Evolutionary conservation across 2,329 filamentous ascomycete genomes (phyloP).

Genomic region (Phaeosphaeriaceae sp.): DNA sequence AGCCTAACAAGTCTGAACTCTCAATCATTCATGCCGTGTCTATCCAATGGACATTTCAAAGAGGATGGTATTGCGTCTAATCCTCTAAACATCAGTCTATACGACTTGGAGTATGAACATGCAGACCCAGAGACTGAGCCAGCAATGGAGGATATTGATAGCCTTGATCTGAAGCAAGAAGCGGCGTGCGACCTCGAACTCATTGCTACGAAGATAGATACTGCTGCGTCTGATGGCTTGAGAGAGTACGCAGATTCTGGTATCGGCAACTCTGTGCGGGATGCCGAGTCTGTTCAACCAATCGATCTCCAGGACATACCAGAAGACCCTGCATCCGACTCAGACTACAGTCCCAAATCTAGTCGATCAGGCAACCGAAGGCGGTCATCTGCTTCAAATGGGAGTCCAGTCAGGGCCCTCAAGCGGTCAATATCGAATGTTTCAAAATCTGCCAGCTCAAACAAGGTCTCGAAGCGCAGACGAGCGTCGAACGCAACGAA

Average conservation of each 20-base stretch:
- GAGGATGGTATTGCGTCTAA: slow-evolving; percentile 20
- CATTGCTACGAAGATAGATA: slow-evolving; percentile 21
- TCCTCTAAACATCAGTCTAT: slow-evolving; percentile 26
- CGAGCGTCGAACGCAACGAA: slow-evolving; percentile 17
- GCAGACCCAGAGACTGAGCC: slow-evolving; percentile 33
- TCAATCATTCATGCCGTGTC: slow-evolving; percentile 26
- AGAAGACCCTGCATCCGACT: slow-evolving; percentile 42
- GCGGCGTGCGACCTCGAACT: slow-evolving; percentile 24
- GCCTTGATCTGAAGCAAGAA: slow-evolving; percentile 31
- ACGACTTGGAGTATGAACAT: slow-evolving; percentile 43
- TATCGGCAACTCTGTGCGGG: slow-evolving; percentile 36
- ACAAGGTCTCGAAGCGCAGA: slow-evolving; percentile 29
- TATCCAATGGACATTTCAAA: slow-evolving; percentile 20
- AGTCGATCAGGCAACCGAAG: slow-evolving; percentile 29
- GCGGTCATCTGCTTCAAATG: slow-evolving; percentile 35
- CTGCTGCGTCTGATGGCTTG: slow-evolving; percentile 10
- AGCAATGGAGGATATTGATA: slow-evolving; percentile 32
- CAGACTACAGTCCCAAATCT: slow-evolving; percentile 42
- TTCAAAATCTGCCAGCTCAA: slow-evolving; percentile 27
- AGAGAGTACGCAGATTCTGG: slow-evolving; percentile 33
- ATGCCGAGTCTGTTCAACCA: slow-evolving; percentile 47
- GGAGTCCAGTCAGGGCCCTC: slow-evolving; percentile 16
- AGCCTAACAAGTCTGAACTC: slow-evolving; percentile 23
- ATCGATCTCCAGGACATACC: slow-evolving; percentile 34
- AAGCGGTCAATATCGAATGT: slow-evolving; percentile 28